Base-by-base conservation (phyloP, 208 protist genomes). In the Wallacemonas sp. region DNA sequence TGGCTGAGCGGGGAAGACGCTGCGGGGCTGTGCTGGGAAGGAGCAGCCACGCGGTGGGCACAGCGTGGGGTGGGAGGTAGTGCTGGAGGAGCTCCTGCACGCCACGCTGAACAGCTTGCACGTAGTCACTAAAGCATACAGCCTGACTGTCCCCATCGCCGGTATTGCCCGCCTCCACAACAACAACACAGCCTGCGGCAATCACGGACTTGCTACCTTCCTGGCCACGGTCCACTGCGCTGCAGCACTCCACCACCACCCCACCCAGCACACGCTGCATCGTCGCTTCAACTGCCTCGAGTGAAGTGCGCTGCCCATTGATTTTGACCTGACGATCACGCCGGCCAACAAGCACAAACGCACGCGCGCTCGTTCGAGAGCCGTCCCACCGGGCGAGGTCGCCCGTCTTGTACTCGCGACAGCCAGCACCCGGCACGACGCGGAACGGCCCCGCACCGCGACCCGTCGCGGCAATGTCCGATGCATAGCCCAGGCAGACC, bases 241-340 rank as follows among this genome's bases (percentile, higher is more conserved):
- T 77, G 46, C 79, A 88, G 65, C 75, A 84, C 30, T 67, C 59
- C 15, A 56, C 65, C 14, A 76, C 17, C 2, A 56, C 63, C 4
- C 6, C 17, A 12, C 22, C 22, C 2, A 70, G 61, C 1, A 44
- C 41, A 1, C 41, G 41, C 47, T 49, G 60, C 26, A 86, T 72
- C 8, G 62, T 59, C 4, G 68, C 42, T 53, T 89, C 79, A 36
- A 89, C 76, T 65, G 85, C 83, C 66, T 85, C 83, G 21, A 89
- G 54, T 4, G 75, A 56, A 21, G 82, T 77, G 4, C 83, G 83
- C 61, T 86, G 79, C 17, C 79, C 83, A 51, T 77, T 82, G 34
- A 89, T 15, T 58, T 89, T 89, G 2, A 89, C 60, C 45, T 86
- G 72, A 54, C 63, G 77, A 56, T 89, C 83, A 6, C 45, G 67